Base-by-base conservation (phyloP, 2,329 filamentous ascomycete genomes). In the Lachnellula arida region DNA sequence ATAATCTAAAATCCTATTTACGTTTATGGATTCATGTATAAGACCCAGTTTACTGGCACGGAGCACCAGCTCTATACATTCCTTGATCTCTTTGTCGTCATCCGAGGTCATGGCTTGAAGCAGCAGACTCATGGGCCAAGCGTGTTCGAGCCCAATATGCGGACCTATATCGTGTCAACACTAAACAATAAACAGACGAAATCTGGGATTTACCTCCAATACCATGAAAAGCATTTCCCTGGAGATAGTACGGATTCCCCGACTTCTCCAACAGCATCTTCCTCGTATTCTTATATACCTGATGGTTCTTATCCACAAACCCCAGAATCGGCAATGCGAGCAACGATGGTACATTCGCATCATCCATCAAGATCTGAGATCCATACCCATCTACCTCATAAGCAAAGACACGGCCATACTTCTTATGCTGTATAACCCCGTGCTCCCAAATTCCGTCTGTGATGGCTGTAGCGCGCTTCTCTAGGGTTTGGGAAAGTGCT, bases 61-160 rank as follows among this genome's bases (percentile, higher is more conserved):
- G 57, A 94, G 84, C 40, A 99, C 94, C 34, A 87, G 71, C 7
- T 84, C 76, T 25, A 99, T 72, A 60, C 87, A 89, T 49, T 82
- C 78, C 58, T 73, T 76, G 61, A 99, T 97, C 74, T 99, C 94
- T 0, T 79, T 77, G 58, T 96, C 92, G 55, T 92, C 79, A 50
- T 93, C 81, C 5, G 86, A 88, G 0, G 94, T 99, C 80, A 94
- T 91, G 2, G 90, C 91, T 72, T 97, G 92, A 19, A 97, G 82
- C 8, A 99, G 78, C 60, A 97, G 76, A 70, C 89, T 94, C 91
- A 99, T 97, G 0, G 94, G 94, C 94, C 94, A 99, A 7, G 93
- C 94, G 63, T 96, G 89, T 65, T 82, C 77, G n/a, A 96, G 75
- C 0, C 94, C 94, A 63, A 97, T 88, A 67, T 85, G 84, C 6